Evolutionary conservation across 2,329 filamentous ascomycete genomes (phyloP).

Genomic region (Aspergillus persii): DNA sequence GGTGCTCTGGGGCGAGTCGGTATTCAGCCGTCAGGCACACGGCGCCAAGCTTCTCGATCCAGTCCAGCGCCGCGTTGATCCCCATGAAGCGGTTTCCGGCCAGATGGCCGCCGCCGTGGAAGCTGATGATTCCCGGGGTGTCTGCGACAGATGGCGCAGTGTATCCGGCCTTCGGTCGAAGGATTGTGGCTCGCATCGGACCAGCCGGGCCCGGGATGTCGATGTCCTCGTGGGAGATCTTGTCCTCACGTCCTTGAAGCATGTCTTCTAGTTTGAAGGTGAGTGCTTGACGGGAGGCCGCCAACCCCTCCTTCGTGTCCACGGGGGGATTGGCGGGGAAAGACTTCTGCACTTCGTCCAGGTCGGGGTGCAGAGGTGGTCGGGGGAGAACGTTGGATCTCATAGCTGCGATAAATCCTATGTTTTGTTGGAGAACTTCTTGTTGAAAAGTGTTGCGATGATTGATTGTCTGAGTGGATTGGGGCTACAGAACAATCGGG

Average conservation of each 20-base stretch:
- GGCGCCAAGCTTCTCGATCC: slow-evolving; percentile 52
- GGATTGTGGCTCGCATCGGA: slow-evolving; percentile 7
- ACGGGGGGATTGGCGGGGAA: neutral
- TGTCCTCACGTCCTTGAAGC: slow-evolving; percentile 2
- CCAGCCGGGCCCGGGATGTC: slow-evolving; percentile 10
- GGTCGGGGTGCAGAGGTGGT: neutral
- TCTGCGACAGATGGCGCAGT: neutral
- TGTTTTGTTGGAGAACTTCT: too few species aligned
- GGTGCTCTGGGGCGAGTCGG: slow-evolving; percentile 63
- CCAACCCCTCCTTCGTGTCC: neutral
- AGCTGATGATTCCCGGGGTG: slow-evolving; percentile 59
- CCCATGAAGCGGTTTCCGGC: slow-evolving; percentile 63
- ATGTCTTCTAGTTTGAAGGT: slow-evolving; percentile 1
- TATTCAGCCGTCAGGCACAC: slow-evolving; percentile 66
- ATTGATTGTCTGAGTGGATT: too few species aligned
- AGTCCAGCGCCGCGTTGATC: slow-evolving; percentile 55
- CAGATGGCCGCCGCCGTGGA: slow-evolving; percentile 67
- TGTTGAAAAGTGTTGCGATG: too few species aligned
- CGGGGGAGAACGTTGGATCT: neutral
- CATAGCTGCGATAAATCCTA: neutral
- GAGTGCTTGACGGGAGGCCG: neutral
- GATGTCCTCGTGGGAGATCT: slow-evolving; percentile 6
- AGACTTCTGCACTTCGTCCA: neutral
- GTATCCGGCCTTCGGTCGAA: slow-evolving; percentile 7
- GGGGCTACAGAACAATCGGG: too few species aligned